Base-by-base conservation (phyloP, 2,329 filamentous ascomycete species). In the Neurospora sp. region DNA sequence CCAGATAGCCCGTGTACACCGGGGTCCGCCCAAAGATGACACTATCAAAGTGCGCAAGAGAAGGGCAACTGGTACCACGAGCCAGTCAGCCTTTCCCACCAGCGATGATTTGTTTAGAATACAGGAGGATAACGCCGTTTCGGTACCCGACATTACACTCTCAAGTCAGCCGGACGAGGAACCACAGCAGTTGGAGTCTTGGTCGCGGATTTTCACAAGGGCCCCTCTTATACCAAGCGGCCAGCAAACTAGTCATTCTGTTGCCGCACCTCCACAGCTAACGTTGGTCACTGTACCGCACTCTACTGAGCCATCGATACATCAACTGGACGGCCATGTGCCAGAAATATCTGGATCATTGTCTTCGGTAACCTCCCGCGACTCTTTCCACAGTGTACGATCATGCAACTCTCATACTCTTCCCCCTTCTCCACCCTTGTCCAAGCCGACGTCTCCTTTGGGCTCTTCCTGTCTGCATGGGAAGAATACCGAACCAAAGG, bases 1-100 rank as follows among this genome's bases (percentile, higher is more conserved):
- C 67, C 72, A 75, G 43, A 69, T 70, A 23, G 68, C 72, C 23
- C 73, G 71, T 36, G 52, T 74, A 6, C 70, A 70, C 11, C 69
- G 71, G n/a, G 71, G 71, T 6, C 71, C 71, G 12, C 68, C 70
- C 10, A 72, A 69, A 38, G 71, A 62, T 36, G 52, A 62, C 52
- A n/a, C 52, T 17, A 62, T 62, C 52, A 17, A 28, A 62, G 52
- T 62, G 52, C 52, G 12, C 70, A 82, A 6, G 81, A 83, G 71
- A 77, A 77, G 36, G 87, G 87, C 71, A 92, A 92, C 79, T 89
- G 80, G 81, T 92, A 89, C 80, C 91, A 89, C 79, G 83, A 87
- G 70, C 76, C 84, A 46, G 89, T 93, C 70, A 80, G 85, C 52
- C 28, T 10, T 62, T 10, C 52, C 52, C 15, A 28, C 52, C 8